Conservation (phyloP, 768 basidiomycete species). For the Cystofilobasidium bisporidii region DNA sequence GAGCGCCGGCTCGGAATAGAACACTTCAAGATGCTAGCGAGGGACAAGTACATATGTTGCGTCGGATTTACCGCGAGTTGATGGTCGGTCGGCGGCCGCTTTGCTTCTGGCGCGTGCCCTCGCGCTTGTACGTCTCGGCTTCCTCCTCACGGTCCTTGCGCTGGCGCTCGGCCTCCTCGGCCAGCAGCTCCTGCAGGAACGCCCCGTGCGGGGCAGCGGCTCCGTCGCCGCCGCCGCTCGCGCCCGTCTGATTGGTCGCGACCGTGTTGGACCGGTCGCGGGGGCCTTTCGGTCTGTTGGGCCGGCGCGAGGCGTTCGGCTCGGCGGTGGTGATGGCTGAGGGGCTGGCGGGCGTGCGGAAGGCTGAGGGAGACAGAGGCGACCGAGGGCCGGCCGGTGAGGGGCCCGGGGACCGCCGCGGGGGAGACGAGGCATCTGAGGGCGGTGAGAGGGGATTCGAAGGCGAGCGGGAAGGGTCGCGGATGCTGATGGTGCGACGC, state of each 20-base stretch:
- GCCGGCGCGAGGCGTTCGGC: background rate
- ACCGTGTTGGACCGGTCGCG: background rate
- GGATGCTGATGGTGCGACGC: too few relatives aligned
- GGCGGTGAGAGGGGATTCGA: background rate
- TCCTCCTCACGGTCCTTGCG: constrained; percentile 17
- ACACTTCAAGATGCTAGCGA: too few relatives aligned
- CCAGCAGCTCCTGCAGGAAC: constrained; percentile 15
- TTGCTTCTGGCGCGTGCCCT: background rate
- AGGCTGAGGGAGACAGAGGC: background rate
- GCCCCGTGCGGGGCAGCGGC: background rate
- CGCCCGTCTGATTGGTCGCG: background rate
- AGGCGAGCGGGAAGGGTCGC: too few relatives aligned
- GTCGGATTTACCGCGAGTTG: too few relatives aligned
- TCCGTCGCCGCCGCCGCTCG: background rate
- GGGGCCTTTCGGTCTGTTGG: background rate
- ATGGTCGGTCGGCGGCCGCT: too few relatives aligned
- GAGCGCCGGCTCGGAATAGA: too few relatives aligned
- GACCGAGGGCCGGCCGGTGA: background rate
- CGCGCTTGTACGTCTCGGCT: background rate
- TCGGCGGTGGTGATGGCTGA: background rate
- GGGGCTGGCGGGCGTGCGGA: background rate
- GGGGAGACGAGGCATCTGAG: background rate
- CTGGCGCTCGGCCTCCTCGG: constrained; percentile 9
- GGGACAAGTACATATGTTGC: too few relatives aligned
- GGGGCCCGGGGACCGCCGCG: background rate